Percentiles rank a stretch among this genome's conserved stretches.
Conservation (phyloP, 345 rosid species). For the Orychophragmus violaceus region DNA sequence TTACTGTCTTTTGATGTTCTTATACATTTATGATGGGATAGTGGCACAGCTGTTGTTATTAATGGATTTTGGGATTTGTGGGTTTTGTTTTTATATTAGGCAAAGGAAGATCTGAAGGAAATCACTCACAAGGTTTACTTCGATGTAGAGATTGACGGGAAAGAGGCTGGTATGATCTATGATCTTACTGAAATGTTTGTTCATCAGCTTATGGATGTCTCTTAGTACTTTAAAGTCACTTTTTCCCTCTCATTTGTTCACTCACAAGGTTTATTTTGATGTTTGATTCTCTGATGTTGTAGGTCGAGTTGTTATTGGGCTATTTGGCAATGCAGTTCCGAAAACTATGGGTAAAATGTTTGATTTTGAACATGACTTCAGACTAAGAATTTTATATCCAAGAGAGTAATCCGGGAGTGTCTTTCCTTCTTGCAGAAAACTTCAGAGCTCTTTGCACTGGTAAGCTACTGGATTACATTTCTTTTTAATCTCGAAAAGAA, state of each 20-base stretch:
- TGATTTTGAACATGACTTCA: not conserved
- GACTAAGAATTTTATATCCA: not conserved
- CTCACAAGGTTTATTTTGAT: not conserved
- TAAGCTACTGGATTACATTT: slow-evolving; percentile 16
- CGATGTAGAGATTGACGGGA: slow-evolving; percentile 83
- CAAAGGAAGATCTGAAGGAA: slow-evolving; percentile 59
- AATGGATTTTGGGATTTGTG: not conserved
- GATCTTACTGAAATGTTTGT: not conserved
- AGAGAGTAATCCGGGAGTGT: not conserved
- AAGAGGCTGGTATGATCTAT: slow-evolving; percentile 68
- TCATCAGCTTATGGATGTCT: not conserved
- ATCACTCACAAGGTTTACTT: slow-evolving; percentile 87
- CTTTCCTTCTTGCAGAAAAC: slow-evolving; percentile 60
- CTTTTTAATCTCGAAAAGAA: not conserved
- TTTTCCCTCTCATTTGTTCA: not conserved
- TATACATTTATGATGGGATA: no score
- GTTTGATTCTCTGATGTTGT: slow-evolving; percentile 15
- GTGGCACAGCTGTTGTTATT: not conserved
- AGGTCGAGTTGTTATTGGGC: slow-evolving; percentile 89
- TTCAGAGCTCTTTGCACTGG: slow-evolving; percentile 98
- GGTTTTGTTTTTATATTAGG: slow-evolving; percentile 34
- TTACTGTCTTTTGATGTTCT: no score
- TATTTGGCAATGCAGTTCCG: slow-evolving; percentile 87
- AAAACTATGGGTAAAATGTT: slow-evolving; percentile 63
- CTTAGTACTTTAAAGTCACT: not conserved